These are phyloP conservation scores for Calocera cornea DNA, from an alignment of 768 basidiomycete genomes.

Conservation along the genomic window DNA sequence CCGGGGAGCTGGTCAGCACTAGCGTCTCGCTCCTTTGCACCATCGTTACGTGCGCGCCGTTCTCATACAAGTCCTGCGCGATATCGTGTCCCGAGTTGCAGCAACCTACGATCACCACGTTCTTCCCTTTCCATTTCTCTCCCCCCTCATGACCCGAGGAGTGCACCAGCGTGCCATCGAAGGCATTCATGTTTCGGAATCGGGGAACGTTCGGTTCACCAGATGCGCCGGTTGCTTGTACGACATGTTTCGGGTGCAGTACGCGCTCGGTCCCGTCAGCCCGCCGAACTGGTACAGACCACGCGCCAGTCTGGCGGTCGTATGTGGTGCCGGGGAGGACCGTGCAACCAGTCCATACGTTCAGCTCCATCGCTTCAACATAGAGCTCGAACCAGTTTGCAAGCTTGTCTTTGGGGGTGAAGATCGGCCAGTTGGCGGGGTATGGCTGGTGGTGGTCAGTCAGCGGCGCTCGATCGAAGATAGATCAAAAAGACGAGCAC, in stretches of 20 bases:
- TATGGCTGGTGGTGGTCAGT: background rate
- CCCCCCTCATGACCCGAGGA: conserved; percentile 1
- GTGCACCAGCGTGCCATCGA: conserved; percentile 9
- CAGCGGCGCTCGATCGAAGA: too few relatives aligned
- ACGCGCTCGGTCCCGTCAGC: background rate
- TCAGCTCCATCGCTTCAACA: conserved; percentile 5
- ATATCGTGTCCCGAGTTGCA: background rate
- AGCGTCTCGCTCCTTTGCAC: conserved; percentile 5
- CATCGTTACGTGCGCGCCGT: conserved; percentile 3
- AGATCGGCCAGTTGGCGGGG: conserved; percentile 5
- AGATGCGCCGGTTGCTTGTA: conserved; percentile 9
- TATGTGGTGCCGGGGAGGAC: background rate
- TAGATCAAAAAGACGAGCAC: too few relatives aligned
- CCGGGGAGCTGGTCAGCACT: background rate
- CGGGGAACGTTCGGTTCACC: conserved; percentile 5
- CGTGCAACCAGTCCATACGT: background rate
- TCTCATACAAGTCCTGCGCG: conserved; percentile 1
- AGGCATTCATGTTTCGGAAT: conserved; percentile 5
- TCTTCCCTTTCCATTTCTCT: conserved; percentile 7
- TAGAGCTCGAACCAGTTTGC: conserved; percentile 8
- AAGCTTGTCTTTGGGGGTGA: conserved; percentile 4
- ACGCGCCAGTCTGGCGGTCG: background rate
- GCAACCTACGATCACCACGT: conserved; percentile 10
- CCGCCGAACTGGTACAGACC: background rate
- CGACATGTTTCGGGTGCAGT: conserved; percentile 6